Conservation (phyloP, 768 basidiomycete species). For the Tylopilus sp. region DNA sequence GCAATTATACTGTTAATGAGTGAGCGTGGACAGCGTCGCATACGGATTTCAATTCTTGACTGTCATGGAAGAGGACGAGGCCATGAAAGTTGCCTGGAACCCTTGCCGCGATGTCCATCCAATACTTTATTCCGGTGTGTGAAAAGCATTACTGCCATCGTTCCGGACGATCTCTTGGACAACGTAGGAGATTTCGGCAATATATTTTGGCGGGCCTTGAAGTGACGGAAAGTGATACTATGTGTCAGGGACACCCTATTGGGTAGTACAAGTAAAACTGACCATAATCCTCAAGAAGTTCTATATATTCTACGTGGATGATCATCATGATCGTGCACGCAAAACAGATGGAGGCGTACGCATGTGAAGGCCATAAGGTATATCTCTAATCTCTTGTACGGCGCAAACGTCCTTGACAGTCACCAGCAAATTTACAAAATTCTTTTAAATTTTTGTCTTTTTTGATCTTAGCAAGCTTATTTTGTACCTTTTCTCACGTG, state of each 20-base stretch:
- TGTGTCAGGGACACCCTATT: not conserved
- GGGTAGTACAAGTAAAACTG: conserved; percentile 15
- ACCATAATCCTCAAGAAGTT: conserved; percentile 79
- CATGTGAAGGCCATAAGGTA: conserved; percentile 65
- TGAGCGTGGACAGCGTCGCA: conserved; percentile 63
- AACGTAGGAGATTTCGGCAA: conserved; percentile 53
- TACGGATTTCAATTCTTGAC: conserved; percentile 54
- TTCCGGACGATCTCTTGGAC: conserved; percentile 61
- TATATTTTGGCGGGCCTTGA: conserved; percentile 65
- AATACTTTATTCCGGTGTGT: conserved; percentile 61
- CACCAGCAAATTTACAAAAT: too few species aligned
- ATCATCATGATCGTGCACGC: not conserved
- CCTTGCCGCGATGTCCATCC: conserved; percentile 45
- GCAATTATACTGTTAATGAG: conserved; percentile 68
- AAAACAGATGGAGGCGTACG: conserved; percentile 43
- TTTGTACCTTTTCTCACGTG: too few species aligned
- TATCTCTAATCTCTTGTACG: conserved; percentile 75
- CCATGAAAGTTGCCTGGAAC: conserved; percentile 43
- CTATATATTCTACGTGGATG: conserved; percentile 67
- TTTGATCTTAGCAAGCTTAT: too few species aligned
- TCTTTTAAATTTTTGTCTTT: too few species aligned
- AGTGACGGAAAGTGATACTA: conserved; percentile 43
- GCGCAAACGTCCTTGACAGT: conserved; percentile 70
- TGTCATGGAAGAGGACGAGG: conserved; percentile 54
- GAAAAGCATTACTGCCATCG: conserved; percentile 67